Base-by-base conservation (phyloP, 441 rosid genomes). In the Mallotus repandus region DNA sequence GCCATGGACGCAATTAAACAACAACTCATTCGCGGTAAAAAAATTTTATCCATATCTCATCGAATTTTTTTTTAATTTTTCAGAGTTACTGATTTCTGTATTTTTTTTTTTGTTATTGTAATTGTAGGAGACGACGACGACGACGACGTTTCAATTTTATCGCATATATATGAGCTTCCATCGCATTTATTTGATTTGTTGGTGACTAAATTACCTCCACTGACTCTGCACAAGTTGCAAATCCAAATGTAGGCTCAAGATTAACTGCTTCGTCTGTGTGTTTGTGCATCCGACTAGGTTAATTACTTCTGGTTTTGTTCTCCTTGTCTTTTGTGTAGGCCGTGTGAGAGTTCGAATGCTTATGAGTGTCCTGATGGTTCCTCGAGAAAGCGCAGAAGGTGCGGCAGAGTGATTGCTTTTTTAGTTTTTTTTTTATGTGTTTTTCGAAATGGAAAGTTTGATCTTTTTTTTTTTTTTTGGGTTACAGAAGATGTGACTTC, bases 341-440 rank as follows among this genome's bases (percentile, higher is more conserved):
- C 91, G 32, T 76, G 74, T 60, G 53, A 70, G 74, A 78, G 80
- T 16, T 83, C 71, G 81, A 78, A 86, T 72, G 82, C 72, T 57
- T 84, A 82, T 59, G 92, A 83, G 43, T 68, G 63, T 63, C 62
- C 70, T 8, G 76, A 77, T 82, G 85, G 72, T 77, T 77, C 76
- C 74, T 77, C 78, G 41, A 83, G 86, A 82, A 94, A 94, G 82
- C 89, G 92, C 9, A 43, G 78, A 66, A 91, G 97, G 97, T 94
- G 52, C 10, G 72, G 62, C 48, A 22, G 58, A 54, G 48, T 56
- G 5, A 41, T 67, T 43, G 43, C 6, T 59, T 61, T 19, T n/a
- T 50, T 32, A 18, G 32, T 16, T 73, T 61, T 69, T 19, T 52
- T 15, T 16, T 54, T 41, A 19, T 53, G 64, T 43, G 1, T 25